Evolutionary conservation across 306 rosid genomes (phyloP), one percentile per base, ranked within the genome.

Genomic region (Ammopiptanthus mongolicus): DNA sequence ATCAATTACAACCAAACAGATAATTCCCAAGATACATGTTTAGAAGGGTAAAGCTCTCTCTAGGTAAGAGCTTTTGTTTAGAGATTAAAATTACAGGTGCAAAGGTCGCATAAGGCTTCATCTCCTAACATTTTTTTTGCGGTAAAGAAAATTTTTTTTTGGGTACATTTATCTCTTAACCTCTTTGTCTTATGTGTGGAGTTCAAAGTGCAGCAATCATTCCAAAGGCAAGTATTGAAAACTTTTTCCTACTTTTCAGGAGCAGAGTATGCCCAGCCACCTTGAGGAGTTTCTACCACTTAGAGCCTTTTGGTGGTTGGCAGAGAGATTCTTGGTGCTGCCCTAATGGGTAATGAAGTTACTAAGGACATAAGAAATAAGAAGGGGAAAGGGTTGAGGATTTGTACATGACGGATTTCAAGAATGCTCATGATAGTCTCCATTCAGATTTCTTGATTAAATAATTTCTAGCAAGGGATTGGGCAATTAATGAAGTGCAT

Each of bases 351-450:
- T 22, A 73, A 66, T 13, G 9, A 47, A 66, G 50, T 59, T 57
- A 2, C 28, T 47, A 44, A 73, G 56, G 17, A 39, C 22, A 55
- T 44, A 1, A n/a, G n/a, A n/a, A n/a, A n/a, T n/a, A n/a, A n/a
- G 50, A 47, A 6, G 51, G 56, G 23, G 12, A 22, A 59, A 71
- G 23, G 50, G 67, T 51, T 29, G 78, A 79, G 21, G 52, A 42
- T 64, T 63, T 65, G 71, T 9, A 52, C 62, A 41, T 15, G 41
- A 41, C 44, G 74, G 44, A 72, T 72, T 79, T 79, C 44, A 53
- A 64, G 46, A 65, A 72, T 31, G 74, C 19, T 55, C 14, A 21
- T 41, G 52, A 64, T 9, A 62, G 55, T 1, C 0, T 64, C 5
- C 3, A n/a, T 63, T 78, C 28, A 12, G 39, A 37, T 42, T 42